These are phyloP conservation scores for Knufia petricola DNA, from an alignment of 2,329 filamentous ascomycete species.

Conservation along the genomic window DNA sequence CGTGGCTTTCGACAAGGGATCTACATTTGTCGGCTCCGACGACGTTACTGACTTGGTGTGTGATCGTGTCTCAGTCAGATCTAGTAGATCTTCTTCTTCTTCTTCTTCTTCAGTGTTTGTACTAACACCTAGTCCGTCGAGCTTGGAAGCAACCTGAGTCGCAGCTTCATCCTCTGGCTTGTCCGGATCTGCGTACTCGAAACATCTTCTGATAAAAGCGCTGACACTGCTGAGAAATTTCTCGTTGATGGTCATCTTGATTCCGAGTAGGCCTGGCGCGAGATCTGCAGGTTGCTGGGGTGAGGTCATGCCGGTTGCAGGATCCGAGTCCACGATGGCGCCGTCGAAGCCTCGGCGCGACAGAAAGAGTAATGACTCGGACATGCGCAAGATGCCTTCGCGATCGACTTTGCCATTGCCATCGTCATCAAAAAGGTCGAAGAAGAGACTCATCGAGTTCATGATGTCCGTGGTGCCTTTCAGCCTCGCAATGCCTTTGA, in stretches of 20 bases:
- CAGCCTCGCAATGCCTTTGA: conserved; percentile 78
- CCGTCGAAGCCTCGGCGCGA: conserved; percentile 80
- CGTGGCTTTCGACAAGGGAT: conserved; percentile 19
- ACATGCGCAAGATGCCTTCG: conserved; percentile 89
- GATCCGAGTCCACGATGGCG: conserved; percentile 55
- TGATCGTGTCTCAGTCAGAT: conserved; percentile 29
- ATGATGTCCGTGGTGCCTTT: conserved; percentile 94
- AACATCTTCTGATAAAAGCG: conserved; percentile 90
- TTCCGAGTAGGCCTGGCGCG: conserved; percentile 15
- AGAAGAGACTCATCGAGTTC: conserved; percentile 96
- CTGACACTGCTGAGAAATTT: conserved; percentile 86
- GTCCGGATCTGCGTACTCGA: conserved; percentile 95
- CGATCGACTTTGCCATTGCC: conserved; percentile 84
- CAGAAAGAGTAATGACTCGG: conserved; percentile 84
- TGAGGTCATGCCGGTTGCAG: conserved; percentile 41
- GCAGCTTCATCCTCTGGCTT: conserved; percentile 44
- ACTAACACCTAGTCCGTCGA: conserved; percentile 63
- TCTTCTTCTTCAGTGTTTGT: conserved; percentile 51
- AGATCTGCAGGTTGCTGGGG: conserved; percentile 18
- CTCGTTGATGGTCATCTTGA: conserved; percentile 61
- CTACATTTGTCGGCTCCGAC: conserved; percentile 15
- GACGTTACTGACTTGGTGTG: conserved; percentile 22
- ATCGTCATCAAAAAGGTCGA: conserved; percentile 92
- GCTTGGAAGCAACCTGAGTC: conserved; percentile 30
- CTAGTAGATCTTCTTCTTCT: conserved; percentile 37